Percentiles rank a stretch among this genome's conserved stretches.
phyloP scores from a whole-genome alignment of 768 basidiomycete species.

The Pulveroboletus sp. region DNA sequence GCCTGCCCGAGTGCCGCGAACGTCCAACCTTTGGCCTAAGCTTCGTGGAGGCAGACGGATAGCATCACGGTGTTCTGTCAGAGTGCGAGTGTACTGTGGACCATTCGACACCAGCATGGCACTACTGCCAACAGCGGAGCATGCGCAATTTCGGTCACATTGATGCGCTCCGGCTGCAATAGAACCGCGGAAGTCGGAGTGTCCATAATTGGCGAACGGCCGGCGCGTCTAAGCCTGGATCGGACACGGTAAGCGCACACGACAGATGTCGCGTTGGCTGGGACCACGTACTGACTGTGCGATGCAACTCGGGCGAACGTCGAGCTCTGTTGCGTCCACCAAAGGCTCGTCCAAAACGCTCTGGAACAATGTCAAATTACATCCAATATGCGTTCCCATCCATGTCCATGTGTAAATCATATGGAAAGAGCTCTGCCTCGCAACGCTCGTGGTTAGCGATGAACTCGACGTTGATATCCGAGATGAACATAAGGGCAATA shows the following conservation, averaged over 20 bases:
- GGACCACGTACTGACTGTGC: slow-evolving; percentile 3
- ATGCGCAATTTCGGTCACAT: background rate
- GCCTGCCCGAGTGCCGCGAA: background rate
- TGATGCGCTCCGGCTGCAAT: background rate
- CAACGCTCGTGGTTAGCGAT: slow-evolving; percentile 11
- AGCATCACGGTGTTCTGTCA: background rate
- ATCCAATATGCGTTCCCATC: background rate
- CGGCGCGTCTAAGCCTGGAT: no score
- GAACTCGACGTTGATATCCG: slow-evolving; percentile 13
- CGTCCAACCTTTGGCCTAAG: no score
- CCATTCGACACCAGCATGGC: slow-evolving; percentile 3
- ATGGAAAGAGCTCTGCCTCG: slow-evolving; percentile 9
- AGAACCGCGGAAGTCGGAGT: background rate
- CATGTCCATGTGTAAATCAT: slow-evolving; percentile 9
- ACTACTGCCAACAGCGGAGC: background rate
- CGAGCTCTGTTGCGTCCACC: background rate
- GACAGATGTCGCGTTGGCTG: background rate
- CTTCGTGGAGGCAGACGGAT: no score
- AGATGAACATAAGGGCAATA: slow-evolving; percentile 25
- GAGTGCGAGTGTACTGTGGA: background rate
- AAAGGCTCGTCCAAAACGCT: background rate
- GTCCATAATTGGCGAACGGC: background rate
- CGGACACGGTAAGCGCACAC: background rate
- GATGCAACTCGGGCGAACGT: background rate
- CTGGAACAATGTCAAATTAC: background rate